Percentiles rank a stretch among this genome's conserved stretches.
Conservation (phyloP, 805 yeast species). For the Myxozyma mucilagina region DNA sequence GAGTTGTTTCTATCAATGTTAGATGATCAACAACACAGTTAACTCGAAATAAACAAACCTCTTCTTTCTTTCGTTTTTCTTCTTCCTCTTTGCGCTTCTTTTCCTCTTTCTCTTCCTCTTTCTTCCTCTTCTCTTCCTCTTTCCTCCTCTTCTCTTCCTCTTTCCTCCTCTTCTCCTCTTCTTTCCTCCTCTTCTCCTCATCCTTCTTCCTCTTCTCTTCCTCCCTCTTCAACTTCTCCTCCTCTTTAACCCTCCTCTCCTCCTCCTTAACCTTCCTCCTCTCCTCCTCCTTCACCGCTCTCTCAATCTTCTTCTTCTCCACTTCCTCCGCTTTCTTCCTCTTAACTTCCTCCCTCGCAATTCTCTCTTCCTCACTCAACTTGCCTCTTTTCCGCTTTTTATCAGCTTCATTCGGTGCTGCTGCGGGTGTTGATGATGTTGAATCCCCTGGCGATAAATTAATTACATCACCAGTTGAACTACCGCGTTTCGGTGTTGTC, state of each 20-base stretch:
- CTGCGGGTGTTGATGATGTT: too few relatives aligned
- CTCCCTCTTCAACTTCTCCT: slow-evolving; percentile 28
- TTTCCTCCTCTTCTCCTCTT: slow-evolving; percentile 34
- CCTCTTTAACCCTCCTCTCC: slow-evolving; percentile 32
- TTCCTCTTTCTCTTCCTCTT: slow-evolving; percentile 29
- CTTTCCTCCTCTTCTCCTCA: slow-evolving; percentile 31
- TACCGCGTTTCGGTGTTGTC: too few relatives aligned
- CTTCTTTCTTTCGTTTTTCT: slow-evolving; percentile 23
- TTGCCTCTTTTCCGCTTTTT: slow-evolving; percentile 17
- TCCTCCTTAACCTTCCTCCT: slow-evolving; percentile 34
- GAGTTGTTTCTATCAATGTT: slow-evolving; percentile 14
- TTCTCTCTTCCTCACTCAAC: slow-evolving; percentile 21
- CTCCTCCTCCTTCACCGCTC: slow-evolving; percentile 27
- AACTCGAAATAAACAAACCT: background rate
- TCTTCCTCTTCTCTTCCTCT: slow-evolving; percentile 27
- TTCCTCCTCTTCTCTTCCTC: slow-evolving; percentile 28
- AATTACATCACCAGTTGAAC: too few relatives aligned
- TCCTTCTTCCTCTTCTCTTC: slow-evolving; percentile 27
- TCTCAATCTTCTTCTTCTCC: slow-evolving; percentile 12
- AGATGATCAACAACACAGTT: background rate
- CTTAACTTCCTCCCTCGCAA: slow-evolving; percentile 23
- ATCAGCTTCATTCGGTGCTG: background rate
- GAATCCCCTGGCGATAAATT: too few relatives aligned
- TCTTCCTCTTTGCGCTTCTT: slow-evolving; percentile 18
- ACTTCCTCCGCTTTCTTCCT: slow-evolving; percentile 9